These are phyloP conservation scores for Mycena filopes DNA, from an alignment of 768 basidiomycete genomes.

Conservation along the genomic window DNA sequence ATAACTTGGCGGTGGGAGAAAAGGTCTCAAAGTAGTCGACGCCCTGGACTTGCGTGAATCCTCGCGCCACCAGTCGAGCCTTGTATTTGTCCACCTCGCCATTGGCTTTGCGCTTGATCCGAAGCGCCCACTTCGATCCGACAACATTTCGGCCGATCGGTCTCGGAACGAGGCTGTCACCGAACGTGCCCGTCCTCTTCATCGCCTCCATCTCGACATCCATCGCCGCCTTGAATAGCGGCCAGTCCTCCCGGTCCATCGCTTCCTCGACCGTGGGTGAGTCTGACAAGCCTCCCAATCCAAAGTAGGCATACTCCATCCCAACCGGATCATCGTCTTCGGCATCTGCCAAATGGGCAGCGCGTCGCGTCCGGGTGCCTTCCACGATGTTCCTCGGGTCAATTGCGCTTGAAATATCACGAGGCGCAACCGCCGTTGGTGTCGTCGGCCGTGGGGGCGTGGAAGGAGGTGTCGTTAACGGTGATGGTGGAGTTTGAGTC, in stretches of 20 bases:
- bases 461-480: slow-evolving; percentile 18
- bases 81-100: slow-evolving; percentile 46
- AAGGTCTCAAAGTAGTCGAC: slow-evolving; percentile 40
- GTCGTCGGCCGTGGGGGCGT: neutral
- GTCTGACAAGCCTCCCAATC: too few species aligned
- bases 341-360: slow-evolving; percentile 4
- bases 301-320: too few species aligned
- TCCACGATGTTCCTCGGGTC: slow-evolving; percentile 21
- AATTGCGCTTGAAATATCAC: slow-evolving; percentile 23
- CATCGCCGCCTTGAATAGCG: slow-evolving; percentile 14
- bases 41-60: slow-evolving; percentile 30
- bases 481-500: slow-evolving; percentile 3
- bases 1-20: slow-evolving; percentile 9
- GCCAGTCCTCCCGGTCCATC: slow-evolving; percentile 14
- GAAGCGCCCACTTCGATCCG: slow-evolving; percentile 40
- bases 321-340: neutral
- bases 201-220: slow-evolving; percentile 23
- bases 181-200: slow-evolving; percentile 15
- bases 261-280: slow-evolving; percentile 24
- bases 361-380: slow-evolving; percentile 16
- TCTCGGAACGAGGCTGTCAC: slow-evolving; percentile 32
- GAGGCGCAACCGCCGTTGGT: slow-evolving; percentile 5
- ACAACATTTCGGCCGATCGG: slow-evolving; percentile 37
- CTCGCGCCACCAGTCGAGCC: slow-evolving; percentile 22
- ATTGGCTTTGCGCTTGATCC: slow-evolving; percentile 45